Evolutionary conservation across 306 rosid genomes (phyloP).

Genomic region (Mimosa bimucronata): DNA sequence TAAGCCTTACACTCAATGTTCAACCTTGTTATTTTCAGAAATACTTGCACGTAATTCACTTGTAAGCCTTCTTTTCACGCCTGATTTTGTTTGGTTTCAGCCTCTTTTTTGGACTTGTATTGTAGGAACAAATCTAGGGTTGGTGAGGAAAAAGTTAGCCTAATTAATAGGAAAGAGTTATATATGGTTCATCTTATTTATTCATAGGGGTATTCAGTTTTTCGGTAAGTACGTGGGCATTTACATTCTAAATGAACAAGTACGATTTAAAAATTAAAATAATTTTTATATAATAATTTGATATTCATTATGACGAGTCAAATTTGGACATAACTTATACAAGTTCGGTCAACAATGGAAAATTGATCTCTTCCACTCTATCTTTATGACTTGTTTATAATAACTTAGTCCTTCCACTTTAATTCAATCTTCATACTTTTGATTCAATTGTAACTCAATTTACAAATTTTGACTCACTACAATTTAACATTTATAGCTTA

Average conservation of each 20-base stretch:
- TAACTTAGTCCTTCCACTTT: no score
- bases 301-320: background rate
- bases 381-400: no score
- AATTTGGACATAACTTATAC: no score
- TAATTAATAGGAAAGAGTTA: background rate
- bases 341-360: no score
- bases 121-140: background rate
- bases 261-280: background rate
- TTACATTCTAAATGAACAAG: background rate
- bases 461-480: no score
- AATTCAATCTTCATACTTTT: no score
- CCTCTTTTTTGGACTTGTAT: background rate
- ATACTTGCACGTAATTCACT: constrained; percentile 4
- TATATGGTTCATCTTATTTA: background rate
- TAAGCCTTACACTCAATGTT: constrained; percentile 21
- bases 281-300: background rate
- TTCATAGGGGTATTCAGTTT: background rate
- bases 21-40: constrained; percentile 45
- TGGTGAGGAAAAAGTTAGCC: background rate
- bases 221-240: background rate
- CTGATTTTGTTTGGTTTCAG: background rate
- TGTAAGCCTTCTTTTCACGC: background rate
- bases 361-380: no score
- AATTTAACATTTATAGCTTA: no score
- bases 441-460: no score